Percentiles rank a stretch among this genome's conserved stretches.
These are phyloP conservation scores for Chamaenerion angustifolium DNA, from an alignment of 345 rosid genomes.

Conservation along the genomic window DNA sequence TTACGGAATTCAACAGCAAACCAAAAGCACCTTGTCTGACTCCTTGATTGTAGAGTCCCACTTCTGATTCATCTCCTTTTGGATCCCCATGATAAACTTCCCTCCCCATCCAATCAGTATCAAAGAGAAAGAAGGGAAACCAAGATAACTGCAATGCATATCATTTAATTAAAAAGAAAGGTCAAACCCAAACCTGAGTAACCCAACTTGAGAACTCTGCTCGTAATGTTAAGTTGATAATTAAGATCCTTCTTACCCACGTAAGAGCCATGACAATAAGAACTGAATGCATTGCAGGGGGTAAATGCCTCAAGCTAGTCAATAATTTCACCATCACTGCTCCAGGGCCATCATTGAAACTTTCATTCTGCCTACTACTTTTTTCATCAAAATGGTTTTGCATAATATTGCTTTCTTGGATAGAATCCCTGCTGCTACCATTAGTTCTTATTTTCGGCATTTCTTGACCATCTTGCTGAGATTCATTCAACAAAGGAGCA, in stretches of 20 bases:
- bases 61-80: constrained; percentile 36
- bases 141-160: constrained; percentile 64
- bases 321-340: constrained; percentile 79
- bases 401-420: constrained; percentile 23
- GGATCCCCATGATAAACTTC: constrained; percentile 96
- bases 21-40: constrained; percentile 99
- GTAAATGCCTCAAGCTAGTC: constrained; percentile 91
- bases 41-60: constrained; percentile 64
- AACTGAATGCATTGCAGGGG: constrained; percentile 87
- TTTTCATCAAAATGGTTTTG: constrained; percentile 22
- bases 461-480: constrained; percentile 28
- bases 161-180: no score
- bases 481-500: constrained; percentile 71
- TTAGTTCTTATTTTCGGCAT: constrained; percentile 29
- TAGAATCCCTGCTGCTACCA: constrained; percentile 20
- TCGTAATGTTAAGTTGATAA: neutral
- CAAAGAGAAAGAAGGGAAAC: constrained; percentile 97
- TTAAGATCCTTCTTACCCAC: constrained; percentile 55
- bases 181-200: no score
- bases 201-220: neutral
- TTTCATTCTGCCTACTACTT: constrained; percentile 30
- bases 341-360: constrained; percentile 66
- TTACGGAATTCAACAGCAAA: constrained; percentile 97
- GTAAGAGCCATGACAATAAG: constrained; percentile 90
- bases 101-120: constrained; percentile 99